A percentile compares a stretch with the other conserved stretches of the same genome.
Conservation (phyloP, 2,329 filamentous ascomycete species). For the Trematosphaeria pertusa region DNA sequence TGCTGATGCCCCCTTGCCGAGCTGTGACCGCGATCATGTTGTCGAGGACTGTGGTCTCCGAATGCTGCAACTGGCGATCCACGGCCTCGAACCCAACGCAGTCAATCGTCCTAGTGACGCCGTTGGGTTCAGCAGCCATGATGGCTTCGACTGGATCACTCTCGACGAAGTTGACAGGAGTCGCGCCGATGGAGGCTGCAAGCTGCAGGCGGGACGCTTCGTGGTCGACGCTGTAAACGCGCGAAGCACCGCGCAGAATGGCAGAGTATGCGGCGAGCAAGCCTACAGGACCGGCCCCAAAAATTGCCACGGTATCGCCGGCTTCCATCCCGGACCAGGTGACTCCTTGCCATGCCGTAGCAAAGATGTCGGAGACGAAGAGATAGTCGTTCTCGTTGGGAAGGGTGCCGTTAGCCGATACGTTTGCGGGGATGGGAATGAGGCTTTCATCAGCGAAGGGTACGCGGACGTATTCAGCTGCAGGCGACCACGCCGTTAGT, state of each 20-base stretch:
- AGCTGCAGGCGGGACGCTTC: constrained; percentile 13
- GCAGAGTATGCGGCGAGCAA: constrained; percentile 41
- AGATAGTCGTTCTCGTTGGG: constrained; percentile 23
- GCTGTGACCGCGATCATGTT: constrained; percentile 33
- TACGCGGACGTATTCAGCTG: constrained; percentile 17
- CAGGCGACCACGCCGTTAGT: no score
- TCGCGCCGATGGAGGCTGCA: constrained; percentile 38
- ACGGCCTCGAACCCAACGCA: constrained; percentile 10
- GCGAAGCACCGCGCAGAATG: constrained; percentile 34
- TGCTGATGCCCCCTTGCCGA: constrained; percentile 33
- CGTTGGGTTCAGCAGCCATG: constrained; percentile 17
- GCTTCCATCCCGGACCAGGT: constrained; percentile 23
- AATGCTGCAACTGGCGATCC: constrained; percentile 18
- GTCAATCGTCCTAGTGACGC: constrained; percentile 3
- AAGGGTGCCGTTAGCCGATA: no score
- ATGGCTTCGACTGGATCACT: constrained; percentile 37
- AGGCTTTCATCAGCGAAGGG: constrained; percentile 16
- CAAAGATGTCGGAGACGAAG: constrained; percentile 31
- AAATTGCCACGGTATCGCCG: constrained; percentile 41
- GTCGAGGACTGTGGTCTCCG: constrained; percentile 24
- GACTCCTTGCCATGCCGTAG: constrained; percentile 26
- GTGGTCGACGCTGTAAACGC: constrained; percentile 38
- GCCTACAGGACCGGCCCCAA: constrained; percentile 41
- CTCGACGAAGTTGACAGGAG: constrained; percentile 39
- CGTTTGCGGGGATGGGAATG: constrained; percentile 5